Base-by-base conservation (phyloP, 202 grass and related monocot genomes). In the Carex arenaria region DNA sequence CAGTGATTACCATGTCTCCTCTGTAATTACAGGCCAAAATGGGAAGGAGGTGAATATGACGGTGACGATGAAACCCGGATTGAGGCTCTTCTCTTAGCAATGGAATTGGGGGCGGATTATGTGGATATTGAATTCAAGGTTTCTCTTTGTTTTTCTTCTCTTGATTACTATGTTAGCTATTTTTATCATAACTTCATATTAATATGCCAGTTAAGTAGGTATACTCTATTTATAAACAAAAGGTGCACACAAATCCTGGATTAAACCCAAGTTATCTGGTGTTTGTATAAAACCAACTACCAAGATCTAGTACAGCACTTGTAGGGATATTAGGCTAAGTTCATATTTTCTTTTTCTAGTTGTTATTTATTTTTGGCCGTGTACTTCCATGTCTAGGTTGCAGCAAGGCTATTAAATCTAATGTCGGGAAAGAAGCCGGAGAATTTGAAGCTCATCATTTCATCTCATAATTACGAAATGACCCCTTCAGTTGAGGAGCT, bases 91-190 rank as follows among this genome's bases (percentile, higher is more conserved):
- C 40, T 75, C 3, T 71, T 93, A 56, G 96, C 96, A 63, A 92
- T 96, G 86, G 89, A 99, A 86, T 77, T 99, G 40, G 93, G 96
- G 62, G 96, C 91, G 79, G 96, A 99, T 82, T 96, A 94, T 65
- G 79, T 99, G 60, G 96, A 99, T 67, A 85, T 99, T 38, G 96
- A 99, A 78, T 87, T 96, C 70, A 99, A 99, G 93, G 96, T 99
- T 66, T 55, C 47, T 31, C 42, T 84, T 26, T 66, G 9, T 23
- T 56, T 63, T 60, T 32, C 36, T 69, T 69, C 6, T 76, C 26
- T 56, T 55, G 0, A 32, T 76, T 76, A 76, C 3, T 34, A 17
- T 76, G 72, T 76, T 69, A 52, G n/a, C 49, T 79, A n/a, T 79
- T 3, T 79, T 79, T 17, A 3, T 45, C 74, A 64, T 54, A 15